Conservation (phyloP, 1,284 basidiomycete species). For the Boletus subluridellus region DNA sequence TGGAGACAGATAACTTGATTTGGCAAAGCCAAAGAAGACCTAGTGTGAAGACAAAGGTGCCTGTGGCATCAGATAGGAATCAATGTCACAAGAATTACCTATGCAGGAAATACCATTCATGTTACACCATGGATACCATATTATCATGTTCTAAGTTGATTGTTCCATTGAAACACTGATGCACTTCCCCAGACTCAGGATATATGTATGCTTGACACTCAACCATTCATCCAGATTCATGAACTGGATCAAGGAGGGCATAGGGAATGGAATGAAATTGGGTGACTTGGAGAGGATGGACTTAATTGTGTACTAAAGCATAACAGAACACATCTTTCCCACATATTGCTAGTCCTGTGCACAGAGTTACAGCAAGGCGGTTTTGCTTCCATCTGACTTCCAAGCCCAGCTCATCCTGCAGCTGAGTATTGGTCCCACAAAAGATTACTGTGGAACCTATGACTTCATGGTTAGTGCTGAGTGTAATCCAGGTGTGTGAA, state of each 20-base stretch:
- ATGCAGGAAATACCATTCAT: neutral
- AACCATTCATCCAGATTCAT: neutral
- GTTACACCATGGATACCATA: too few species aligned
- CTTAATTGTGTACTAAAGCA: neutral
- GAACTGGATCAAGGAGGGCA: too few species aligned
- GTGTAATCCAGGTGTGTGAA: too few species aligned
- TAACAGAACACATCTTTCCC: neutral
- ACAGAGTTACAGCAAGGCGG: neutral
- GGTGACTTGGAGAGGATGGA: too few species aligned
- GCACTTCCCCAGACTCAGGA: neutral
- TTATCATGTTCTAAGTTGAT: neutral
- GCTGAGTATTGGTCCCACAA: too few species aligned
- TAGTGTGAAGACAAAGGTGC: neutral
- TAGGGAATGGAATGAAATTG: too few species aligned
- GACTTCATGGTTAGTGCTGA: too few species aligned
- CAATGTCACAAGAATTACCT: neutral
- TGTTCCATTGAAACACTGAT: neutral
- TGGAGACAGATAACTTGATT: neutral
- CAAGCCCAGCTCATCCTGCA: too few species aligned
- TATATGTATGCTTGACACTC: neutral
- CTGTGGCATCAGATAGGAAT: neutral
- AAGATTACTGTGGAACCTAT: neutral
- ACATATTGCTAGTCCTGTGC: neutral
- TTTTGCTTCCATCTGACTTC: neutral
- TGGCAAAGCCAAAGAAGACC: neutral